Conservation (phyloP, 441 rosid species). For the Brassica balearica region DNA sequence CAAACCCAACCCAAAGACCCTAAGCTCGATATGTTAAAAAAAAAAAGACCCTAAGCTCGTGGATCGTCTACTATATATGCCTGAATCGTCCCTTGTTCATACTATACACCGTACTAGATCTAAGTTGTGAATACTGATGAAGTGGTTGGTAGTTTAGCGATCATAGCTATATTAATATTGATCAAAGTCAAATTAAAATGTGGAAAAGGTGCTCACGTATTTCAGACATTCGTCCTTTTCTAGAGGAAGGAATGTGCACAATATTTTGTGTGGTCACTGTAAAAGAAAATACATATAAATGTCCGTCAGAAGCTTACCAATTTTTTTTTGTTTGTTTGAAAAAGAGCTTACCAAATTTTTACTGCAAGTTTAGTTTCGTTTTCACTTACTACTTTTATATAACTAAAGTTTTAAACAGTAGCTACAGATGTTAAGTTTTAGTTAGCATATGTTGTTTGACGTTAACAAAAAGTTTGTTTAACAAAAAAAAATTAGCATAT, state of each 20-base stretch:
- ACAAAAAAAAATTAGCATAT: background rate
- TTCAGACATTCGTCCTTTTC: constrained; percentile 3
- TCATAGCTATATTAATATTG: background rate
- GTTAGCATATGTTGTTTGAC: background rate
- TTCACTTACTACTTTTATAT: no score
- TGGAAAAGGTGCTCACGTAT: background rate
- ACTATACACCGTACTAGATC: constrained; percentile 10
- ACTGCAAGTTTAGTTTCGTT: background rate
- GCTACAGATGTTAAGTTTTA: background rate
- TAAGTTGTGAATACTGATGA: background rate
- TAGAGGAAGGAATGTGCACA: background rate
- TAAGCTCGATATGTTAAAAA: no score
- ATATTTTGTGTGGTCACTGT: background rate
- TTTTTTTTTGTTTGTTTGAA: background rate
- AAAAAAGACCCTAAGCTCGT: constrained; percentile 14
- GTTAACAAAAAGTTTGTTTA: background rate
- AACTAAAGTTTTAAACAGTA: background rate
- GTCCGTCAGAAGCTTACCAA: background rate
- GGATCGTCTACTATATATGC: constrained; percentile 24
- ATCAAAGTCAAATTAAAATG: constrained; percentile 3
- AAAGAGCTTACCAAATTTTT: background rate
- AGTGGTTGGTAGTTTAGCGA: constrained; percentile 11
- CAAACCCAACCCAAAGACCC: constrained; percentile 6
- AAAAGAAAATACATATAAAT: background rate
- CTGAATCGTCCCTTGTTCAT: constrained; percentile 35